Conservation (phyloP, 805 yeast species). For the Candida tibetensis region DNA sequence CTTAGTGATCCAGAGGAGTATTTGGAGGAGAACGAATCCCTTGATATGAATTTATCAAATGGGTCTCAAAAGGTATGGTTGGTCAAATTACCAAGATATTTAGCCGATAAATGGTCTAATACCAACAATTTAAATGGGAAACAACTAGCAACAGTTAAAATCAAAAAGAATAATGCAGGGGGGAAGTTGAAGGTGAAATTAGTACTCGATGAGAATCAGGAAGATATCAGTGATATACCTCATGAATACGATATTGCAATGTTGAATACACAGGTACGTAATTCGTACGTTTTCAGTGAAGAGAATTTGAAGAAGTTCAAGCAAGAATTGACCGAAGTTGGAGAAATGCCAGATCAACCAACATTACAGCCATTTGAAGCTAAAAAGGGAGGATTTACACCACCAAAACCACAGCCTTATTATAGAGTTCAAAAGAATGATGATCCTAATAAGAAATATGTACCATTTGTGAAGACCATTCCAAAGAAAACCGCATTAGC, state of each 20-base stretch:
- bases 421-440: slow-evolving; percentile 33
- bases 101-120: slow-evolving; percentile 78
- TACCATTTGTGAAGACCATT: slow-evolving; percentile 84
- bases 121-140: slow-evolving; percentile 62
- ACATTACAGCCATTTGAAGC: slow-evolving; percentile 35
- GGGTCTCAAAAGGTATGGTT: slow-evolving; percentile 83
- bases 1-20: slow-evolving; percentile 45
- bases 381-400: slow-evolving; percentile 6
- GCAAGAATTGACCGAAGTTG: slow-evolving; percentile 49
- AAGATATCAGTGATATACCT: slow-evolving; percentile 53
- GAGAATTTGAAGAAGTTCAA: slow-evolving; percentile 65
- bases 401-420: slow-evolving; percentile 18
- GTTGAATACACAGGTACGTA: slow-evolving; percentile 75
- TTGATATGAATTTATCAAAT: slow-evolving; percentile 68
- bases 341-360: slow-evolving; percentile 54
- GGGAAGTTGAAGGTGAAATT: slow-evolving; percentile 51
- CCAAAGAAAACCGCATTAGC: slow-evolving; percentile 83
- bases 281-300: slow-evolving; percentile 86
- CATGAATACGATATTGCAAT: slow-evolving; percentile 79
- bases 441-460: slow-evolving; percentile 36
- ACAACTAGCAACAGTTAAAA: slow-evolving; percentile 76
- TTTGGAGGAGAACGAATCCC: slow-evolving; percentile 58
- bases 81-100: slow-evolving; percentile 82
- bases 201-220: slow-evolving; percentile 46
- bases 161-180: slow-evolving; percentile 47